Percentiles rank a stretch among this genome's conserved stretches.
These are phyloP conservation scores for Nidula microcarpa DNA, from an alignment of 768 basidiomycete genomes.

Conservation along the genomic window DNA sequence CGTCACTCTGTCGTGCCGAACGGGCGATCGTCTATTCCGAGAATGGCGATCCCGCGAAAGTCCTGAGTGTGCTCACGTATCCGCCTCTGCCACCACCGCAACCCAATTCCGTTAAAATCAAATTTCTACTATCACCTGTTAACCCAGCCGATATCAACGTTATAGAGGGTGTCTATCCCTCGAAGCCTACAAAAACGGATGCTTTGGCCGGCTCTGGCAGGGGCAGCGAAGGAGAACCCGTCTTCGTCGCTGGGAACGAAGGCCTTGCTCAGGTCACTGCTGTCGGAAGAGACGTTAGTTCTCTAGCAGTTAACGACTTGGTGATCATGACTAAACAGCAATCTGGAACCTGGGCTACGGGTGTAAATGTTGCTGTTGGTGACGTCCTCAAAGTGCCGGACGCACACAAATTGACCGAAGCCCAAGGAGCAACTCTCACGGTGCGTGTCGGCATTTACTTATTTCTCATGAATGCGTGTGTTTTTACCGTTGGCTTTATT, in stretches of 20 bases:
- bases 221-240: slow-evolving; percentile 27
- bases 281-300: slow-evolving; percentile 51
- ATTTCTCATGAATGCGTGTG: neutral
- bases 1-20: slow-evolving; percentile 24
- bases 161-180: slow-evolving; percentile 79
- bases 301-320: slow-evolving; percentile 60
- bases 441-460: slow-evolving; percentile 30
- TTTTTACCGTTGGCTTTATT: neutral
- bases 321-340: slow-evolving; percentile 70
- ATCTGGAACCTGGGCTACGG: slow-evolving; percentile 72
- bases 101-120: slow-evolving; percentile 59
- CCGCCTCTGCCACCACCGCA: slow-evolving; percentile 49
- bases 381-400: slow-evolving; percentile 64
- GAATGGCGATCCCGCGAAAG: slow-evolving; percentile 60
- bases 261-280: slow-evolving; percentile 65
- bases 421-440: slow-evolving; percentile 71
- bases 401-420: slow-evolving; percentile 44
- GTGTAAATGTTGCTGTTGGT: slow-evolving; percentile 43
- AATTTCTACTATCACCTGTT: slow-evolving; percentile 67
- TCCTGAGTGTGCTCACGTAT: slow-evolving; percentile 51
- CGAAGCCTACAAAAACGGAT: slow-evolving; percentile 43
- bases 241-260: slow-evolving; percentile 75
- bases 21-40: slow-evolving; percentile 65
- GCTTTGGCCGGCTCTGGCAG: slow-evolving; percentile 27
- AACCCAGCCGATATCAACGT: slow-evolving; percentile 84